Percentiles rank a stretch among this genome's conserved stretches.
Conservation (phyloP, 202 grass and related monocot genomes). For the Schoenoplectus triqueter region DNA sequence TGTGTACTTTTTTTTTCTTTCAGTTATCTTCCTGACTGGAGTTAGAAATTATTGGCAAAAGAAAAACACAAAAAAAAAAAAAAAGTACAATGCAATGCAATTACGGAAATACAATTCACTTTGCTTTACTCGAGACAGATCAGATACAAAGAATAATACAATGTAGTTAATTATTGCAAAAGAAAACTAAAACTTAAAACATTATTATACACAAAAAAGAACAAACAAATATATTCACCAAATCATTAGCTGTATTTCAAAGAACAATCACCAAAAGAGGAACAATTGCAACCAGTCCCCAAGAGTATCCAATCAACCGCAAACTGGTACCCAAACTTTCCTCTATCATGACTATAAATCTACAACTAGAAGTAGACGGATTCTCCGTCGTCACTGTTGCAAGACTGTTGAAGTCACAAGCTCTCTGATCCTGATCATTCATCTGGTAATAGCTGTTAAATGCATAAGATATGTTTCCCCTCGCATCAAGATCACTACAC, state of each 20-base stretch:
- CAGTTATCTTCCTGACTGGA: too few species aligned
- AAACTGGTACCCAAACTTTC: neutral
- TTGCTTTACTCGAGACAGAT: neutral
- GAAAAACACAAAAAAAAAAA: neutral
- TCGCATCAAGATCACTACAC: conserved; percentile 61
- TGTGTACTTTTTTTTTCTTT: too few species aligned
- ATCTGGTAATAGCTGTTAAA: conserved; percentile 89
- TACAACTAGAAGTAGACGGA: conserved; percentile 58
- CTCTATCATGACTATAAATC: conserved; percentile 70
- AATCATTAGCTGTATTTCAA: conserved; percentile 37
- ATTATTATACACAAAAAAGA: conserved; percentile 27
- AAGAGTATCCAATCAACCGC: neutral
- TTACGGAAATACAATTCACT: conserved; percentile 19
- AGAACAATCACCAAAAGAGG: conserved; percentile 39
- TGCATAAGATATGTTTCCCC: conserved; percentile 87
- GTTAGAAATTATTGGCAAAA: neutral
- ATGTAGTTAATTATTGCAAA: conserved; percentile 7
- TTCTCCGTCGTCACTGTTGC: conserved; percentile 61
- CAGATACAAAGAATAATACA: conserved; percentile 29
- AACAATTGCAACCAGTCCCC: conserved; percentile 23
- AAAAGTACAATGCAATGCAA: conserved; percentile 13
- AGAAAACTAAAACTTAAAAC: conserved; percentile 11
- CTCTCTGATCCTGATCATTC: conserved; percentile 75
- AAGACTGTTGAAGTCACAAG: conserved; percentile 67
- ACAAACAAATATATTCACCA: neutral